A percentile compares a stretch with the other conserved stretches of the same genome.
Conservation (phyloP, 1,139 yeast species). For the Candida labiduridarum region DNA sequence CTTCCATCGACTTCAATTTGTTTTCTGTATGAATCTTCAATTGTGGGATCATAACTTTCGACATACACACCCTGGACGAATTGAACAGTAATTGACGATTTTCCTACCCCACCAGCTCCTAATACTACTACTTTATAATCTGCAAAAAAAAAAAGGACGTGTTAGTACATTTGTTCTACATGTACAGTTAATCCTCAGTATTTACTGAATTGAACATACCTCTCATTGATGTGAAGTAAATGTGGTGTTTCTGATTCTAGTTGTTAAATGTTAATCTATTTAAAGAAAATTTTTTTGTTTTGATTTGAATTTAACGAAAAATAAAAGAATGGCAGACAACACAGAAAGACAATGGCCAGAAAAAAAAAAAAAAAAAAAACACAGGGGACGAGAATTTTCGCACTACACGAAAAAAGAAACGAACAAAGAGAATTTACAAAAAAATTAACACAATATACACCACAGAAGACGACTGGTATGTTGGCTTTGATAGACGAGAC, state of each 20-base stretch:
- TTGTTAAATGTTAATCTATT: not conserved
- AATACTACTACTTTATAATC: conserved; percentile 52
- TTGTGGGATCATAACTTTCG: conserved; percentile 53
- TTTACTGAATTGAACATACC: conserved; percentile 10
- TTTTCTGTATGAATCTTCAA: conserved; percentile 80
- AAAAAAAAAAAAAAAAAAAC: not conserved
- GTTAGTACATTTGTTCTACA: conserved; percentile 12
- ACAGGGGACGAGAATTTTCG: conserved; percentile 1
- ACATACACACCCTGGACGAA: conserved; percentile 55
- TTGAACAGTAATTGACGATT: conserved; percentile 53
- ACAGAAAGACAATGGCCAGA: not conserved
- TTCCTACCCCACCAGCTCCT: conserved; percentile 59
- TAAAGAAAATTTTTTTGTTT: conserved; percentile 1
- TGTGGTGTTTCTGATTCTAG: not conserved
- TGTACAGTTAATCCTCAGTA: not conserved
- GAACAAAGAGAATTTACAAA: not conserved
- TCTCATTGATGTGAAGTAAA: conserved; percentile 11
- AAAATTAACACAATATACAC: not conserved
- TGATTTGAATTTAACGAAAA: conserved; percentile 3
- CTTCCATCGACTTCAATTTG: conserved; percentile 91
- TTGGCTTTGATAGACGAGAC: no score
- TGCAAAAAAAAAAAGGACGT: conserved; percentile 1
- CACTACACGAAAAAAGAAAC: not conserved
- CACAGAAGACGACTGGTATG: no score
- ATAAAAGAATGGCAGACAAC: not conserved